Base-by-base conservation (phyloP, 176 grass and related monocot species). In the Aechmea fasciata region DNA sequence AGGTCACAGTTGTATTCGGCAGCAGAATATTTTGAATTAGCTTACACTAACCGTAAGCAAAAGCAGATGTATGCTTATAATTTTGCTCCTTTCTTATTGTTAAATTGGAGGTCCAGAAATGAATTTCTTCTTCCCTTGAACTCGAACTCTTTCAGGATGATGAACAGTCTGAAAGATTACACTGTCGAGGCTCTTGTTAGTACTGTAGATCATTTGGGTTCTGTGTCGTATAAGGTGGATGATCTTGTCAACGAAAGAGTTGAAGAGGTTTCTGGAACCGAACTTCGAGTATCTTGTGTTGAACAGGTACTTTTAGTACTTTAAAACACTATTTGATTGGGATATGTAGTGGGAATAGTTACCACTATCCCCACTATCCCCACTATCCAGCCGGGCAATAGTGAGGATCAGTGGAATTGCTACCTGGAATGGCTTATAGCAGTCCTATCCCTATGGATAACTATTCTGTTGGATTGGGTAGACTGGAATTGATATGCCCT, bases 11-110 rank as follows among this genome's bases (percentile, higher is more conserved):
- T 96, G 19, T 96, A 91, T 74, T 96, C 87, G 0, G 87, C 87
- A 14, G 91, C 87, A 49, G 87, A 96, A 73, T 96, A 96, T 67
- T 96, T 91, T 22, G 91, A 96, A 64, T 55, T 90, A 79, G 75
- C 84, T 13, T 96, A 96, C 57, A 83, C 28, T 47, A 76, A 79
- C 33, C 74, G 88, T 71, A 75, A 79, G 0, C 64, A 83, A n/a
- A 91, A 88, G 15, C 71, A 88, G 18, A 53, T 54, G 87, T 78
- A 83, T 9, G 77, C 59, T 1, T 57, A 13, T 11, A 74, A 9
- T 1, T 41, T 41, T 41, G 33, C 70, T 68, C 71, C 23, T 18
- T 69, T 41, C 73, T 13, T 20, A 29, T 52, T 69, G 11, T 3
- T 66, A 52, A 70, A 23, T 47, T 75, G 19, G n/a, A 69, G 25